Base-by-base conservation (phyloP, 169 alveolate species). In the Babesia bigemina region DNA sequence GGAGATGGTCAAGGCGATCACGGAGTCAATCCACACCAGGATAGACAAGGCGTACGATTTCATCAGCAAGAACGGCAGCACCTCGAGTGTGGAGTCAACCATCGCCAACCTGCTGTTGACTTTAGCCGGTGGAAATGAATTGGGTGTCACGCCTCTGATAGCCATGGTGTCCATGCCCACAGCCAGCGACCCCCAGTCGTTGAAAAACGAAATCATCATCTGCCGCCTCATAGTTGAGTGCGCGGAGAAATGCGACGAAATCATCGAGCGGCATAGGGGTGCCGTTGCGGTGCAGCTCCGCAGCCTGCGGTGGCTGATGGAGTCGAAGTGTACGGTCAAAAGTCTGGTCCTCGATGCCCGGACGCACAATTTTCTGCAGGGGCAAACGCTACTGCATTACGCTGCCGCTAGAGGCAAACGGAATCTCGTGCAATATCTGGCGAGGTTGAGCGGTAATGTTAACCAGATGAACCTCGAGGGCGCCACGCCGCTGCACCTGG, bases 401-500 rank as follows among this genome's bases (percentile, higher is more conserved):
- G 96, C 97, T 24, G 94, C 96, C 42, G 75, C 85, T 55, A 86
- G 87, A 45, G 97, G 97, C 24, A 93, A 94, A 71, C 62, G 69
- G 17, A 72, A 82, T 16, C 63, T 94, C 42, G 89, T 90, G n/a
- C 75, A 91, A 63, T 94, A 91, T 58, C 82, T 94, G 62, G 63
- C 92, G 47, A 88, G 87, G 53, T 77, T 91, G 52, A 97, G 96
- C 13, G 67, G 90, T 6, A 86, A 76, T 26, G 93, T 92, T 21
- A 86, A 71, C 63, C 69, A 76, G 39, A 63, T 83, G 49, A 94
- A 93, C 72, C 86, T 56, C 22, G 97, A 94, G 70, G 93, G 94
- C 11, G 95, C 95, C n/a, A 91, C 93, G 24, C 95, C 97, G 39
- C 77, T 94, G 24, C 97, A 94, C 65, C 61, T 94, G 72, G 97